Evolutionary conservation across 768 basidiomycete genomes (phyloP), one percentile per base, ranked within the genome.

Genomic region (Collybia sordida): DNA sequence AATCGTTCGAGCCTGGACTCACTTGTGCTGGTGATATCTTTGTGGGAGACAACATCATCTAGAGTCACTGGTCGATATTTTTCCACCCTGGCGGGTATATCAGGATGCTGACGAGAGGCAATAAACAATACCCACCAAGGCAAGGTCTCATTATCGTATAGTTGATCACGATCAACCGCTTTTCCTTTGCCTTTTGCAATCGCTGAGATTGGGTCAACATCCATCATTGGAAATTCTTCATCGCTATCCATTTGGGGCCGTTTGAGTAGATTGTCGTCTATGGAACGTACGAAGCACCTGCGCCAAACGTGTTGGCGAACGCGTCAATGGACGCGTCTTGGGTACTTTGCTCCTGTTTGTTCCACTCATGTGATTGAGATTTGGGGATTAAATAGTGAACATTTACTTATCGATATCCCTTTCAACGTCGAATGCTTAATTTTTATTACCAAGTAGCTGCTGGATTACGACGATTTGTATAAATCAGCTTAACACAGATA

Each of bases 11-110:
- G 24, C 22, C 19, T 27, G 19, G 15, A 72, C 88, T 60, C 53
- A 98, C 97, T 98, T 6, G 97, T 99, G 40, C 75, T 82, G 1
- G 88, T 98, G 56, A 98, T 98, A 64, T 97, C 93, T 56, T 90
- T 86, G 63, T 99, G 97, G 0, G 96, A 96, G 6, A 99, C 97
- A 18, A 99, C 93, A 59, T 98, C 97, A 59, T 88, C 86, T 49
- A 99, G 71, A 2, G 88, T 87, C 7, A 86, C 88, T 11, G 97
- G 97, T 47, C 97, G 74, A 71, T 98, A 98, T 70, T 98, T 98
- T 69, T 99, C 96, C 31, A 98, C 97, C 96, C 96, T 96, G 31
- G 55, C 39, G 27, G 47, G 38, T 44, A 47, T 46, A 28, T 60
- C 44, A 59, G 47, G 31, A 24, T 11, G 3, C 50, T 51, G 21